Evolutionary conservation across 2,329 filamentous ascomycete species (phyloP).

Genomic region (Epichloe baconii): DNA sequence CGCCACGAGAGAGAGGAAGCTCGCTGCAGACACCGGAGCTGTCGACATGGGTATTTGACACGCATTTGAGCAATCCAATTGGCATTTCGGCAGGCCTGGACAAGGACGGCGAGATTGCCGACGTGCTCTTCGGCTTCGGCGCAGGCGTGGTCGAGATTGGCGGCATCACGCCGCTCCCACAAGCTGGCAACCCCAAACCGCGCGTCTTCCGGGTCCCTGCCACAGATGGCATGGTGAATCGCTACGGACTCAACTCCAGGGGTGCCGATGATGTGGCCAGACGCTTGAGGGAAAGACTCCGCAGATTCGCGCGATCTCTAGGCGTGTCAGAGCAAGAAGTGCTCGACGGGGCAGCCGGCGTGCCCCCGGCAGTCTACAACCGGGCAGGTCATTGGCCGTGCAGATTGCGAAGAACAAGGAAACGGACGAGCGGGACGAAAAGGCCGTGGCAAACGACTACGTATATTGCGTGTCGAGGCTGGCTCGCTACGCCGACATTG

Average conservation of each 20-base stretch:
- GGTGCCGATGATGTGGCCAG: constrained; percentile 81
- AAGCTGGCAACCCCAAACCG: constrained; percentile 76
- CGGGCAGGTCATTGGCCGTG: constrained; percentile 70
- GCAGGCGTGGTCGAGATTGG: constrained; percentile 85
- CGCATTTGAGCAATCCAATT: constrained; percentile 69
- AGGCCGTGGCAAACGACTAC: constrained; percentile 69
- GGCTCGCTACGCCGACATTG: constrained; percentile 78
- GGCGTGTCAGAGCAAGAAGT: constrained; percentile 63
- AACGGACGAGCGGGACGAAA: constrained; percentile 73
- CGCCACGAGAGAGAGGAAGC: constrained; percentile 65
- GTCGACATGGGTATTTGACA: constrained; percentile 53
- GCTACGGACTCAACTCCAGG: constrained; percentile 87
- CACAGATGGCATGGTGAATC: constrained; percentile 82
- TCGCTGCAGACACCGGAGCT: constrained; percentile 20
- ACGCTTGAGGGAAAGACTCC: constrained; percentile 62
- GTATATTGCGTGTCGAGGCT: constrained; percentile 78
- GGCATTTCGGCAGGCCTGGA: constrained; percentile 93
- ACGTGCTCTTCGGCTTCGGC: constrained; percentile 72
- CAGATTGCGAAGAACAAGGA: constrained; percentile 96
- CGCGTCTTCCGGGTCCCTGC: constrained; percentile 77
- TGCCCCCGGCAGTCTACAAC: constrained; percentile 68
- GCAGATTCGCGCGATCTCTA: constrained; percentile 58
- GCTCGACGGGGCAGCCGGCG: constrained; percentile 60
- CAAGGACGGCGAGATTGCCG: constrained; percentile 83
- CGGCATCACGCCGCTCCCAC: constrained; percentile 75